Conservation (phyloP, 2,329 filamentous ascomycete species). For the Ceratocystis cubensis region DNA sequence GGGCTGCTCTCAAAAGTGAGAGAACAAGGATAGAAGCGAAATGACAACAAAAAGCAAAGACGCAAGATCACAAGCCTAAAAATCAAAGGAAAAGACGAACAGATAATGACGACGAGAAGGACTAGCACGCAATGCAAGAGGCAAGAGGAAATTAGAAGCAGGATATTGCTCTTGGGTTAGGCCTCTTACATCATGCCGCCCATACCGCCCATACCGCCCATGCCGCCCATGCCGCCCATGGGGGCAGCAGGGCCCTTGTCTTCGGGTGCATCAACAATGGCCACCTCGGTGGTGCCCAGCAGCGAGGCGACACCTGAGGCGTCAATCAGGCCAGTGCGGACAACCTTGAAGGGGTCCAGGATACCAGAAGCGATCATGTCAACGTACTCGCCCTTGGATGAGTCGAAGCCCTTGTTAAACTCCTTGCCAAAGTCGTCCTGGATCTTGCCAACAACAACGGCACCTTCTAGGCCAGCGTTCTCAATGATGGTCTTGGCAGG, state of each 20-base stretch:
- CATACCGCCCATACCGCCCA: constrained; percentile 47
- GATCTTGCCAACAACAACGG: constrained; percentile 94
- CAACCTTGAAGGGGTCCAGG: constrained; percentile 97
- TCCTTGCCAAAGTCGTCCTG: constrained; percentile 82
- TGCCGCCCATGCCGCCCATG: constrained; percentile 56
- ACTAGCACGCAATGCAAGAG: constrained; percentile 12
- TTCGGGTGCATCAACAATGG: constrained; percentile 89
- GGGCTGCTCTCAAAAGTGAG: constrained; percentile 10
- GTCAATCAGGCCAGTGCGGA: constrained; percentile 88
- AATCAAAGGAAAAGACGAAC: neutral
- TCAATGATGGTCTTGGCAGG: constrained; percentile 92
- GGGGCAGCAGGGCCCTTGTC: constrained; percentile 62
- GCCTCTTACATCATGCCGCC: constrained; percentile 42
- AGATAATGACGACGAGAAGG: constrained; percentile 5
- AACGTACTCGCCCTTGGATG: constrained; percentile 91
- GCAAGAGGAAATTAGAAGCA: constrained; percentile 1
- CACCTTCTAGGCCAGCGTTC: constrained; percentile 92
- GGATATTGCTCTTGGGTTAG: constrained; percentile 6
- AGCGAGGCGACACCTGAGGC: constrained; percentile 93
- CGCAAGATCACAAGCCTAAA: constrained; percentile 8
- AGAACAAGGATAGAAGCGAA: constrained; percentile 2
- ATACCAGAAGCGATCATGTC: constrained; percentile 98
- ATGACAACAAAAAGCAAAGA: constrained; percentile 11
- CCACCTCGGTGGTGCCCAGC: constrained; percentile 94
- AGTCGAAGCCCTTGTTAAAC: constrained; percentile 98